Percentiles rank a stretch among this genome's conserved stretches.
These are phyloP conservation scores for Coemansia sp. DNA, from an alignment of 192 early-diverging fungal genomes.

Conservation along the genomic window DNA sequence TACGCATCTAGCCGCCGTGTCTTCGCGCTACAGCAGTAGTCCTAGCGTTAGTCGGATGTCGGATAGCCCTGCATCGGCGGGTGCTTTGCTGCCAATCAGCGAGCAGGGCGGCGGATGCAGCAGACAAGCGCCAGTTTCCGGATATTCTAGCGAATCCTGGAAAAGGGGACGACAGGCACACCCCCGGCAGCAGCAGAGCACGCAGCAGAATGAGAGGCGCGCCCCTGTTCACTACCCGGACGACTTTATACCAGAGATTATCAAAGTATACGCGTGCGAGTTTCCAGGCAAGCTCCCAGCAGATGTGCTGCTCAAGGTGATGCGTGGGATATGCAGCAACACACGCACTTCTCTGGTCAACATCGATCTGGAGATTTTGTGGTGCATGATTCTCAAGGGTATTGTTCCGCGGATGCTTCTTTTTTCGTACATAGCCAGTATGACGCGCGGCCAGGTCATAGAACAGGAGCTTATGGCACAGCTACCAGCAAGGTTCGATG, in stretches of 20 bases:
- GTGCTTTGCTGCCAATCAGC: neutral
- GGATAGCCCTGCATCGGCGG: neutral
- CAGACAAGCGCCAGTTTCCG: neutral
- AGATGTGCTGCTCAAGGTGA: constrained; percentile 40
- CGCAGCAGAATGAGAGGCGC: neutral
- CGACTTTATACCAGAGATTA: constrained; percentile 43
- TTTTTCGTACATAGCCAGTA: constrained; percentile 48
- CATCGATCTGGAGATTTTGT: constrained; percentile 48
- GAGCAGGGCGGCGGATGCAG: neutral
- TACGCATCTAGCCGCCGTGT: neutral
- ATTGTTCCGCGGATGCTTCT: constrained; percentile 47
- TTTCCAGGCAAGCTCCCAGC: constrained; percentile 45
- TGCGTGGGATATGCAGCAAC: constrained; percentile 46
- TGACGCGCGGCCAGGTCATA: constrained; percentile 46
- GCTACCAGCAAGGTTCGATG: constrained; percentile 50
- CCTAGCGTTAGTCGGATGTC: neutral
- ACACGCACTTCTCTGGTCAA: constrained; percentile 52
- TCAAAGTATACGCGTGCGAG: constrained; percentile 38
- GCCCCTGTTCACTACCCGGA: constrained; percentile 15
- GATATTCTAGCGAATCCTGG: neutral
- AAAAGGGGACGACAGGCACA: neutral
- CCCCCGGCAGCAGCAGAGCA: constrained; percentile 4
- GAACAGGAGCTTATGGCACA: constrained; percentile 33
- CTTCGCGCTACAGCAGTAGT: constrained; percentile 5
- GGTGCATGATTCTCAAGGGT: constrained; percentile 56